Conservation (phyloP, 2,329 filamentous ascomycete species). For the Atkinsonella hypoxylon region DNA sequence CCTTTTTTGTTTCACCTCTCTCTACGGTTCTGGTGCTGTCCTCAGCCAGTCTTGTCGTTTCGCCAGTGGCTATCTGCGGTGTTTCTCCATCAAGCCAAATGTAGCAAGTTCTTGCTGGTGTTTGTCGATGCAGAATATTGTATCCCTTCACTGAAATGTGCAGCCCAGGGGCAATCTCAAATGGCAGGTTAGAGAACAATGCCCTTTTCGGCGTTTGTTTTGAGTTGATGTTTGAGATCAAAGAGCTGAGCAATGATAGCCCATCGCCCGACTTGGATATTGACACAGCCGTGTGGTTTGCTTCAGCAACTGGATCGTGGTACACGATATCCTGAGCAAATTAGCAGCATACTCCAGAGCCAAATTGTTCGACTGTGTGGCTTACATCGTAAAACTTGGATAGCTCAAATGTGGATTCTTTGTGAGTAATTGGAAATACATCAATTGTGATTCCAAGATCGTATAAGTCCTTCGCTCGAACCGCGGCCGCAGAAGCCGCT, state of each 20-base stretch:
- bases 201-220: constrained; percentile 78
- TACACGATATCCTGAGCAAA: constrained; percentile 72
- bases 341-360: constrained; percentile 3
- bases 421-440: constrained; percentile 74
- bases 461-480: constrained; percentile 87
- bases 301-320: constrained; percentile 59
- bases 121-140: constrained; percentile 75
- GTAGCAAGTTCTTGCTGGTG: constrained; percentile 70
- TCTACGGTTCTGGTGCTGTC: constrained; percentile 68
- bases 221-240: constrained; percentile 82
- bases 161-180: constrained; percentile 77
- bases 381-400: constrained; percentile 82
- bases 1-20: constrained; percentile 73
- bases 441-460: constrained; percentile 88
- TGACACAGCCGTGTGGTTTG: constrained; percentile 39
- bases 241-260: constrained; percentile 63
- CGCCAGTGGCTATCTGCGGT: constrained; percentile 64
- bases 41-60: constrained; percentile 64
- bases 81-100: constrained; percentile 82
- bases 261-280: constrained; percentile 61
- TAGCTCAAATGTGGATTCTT: constrained; percentile 62
- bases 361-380: not conserved
- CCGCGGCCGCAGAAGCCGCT: constrained; percentile 63
- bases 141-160: constrained; percentile 90
- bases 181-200: constrained; percentile 72